These are phyloP conservation scores for Trametes meyenii DNA, from an alignment of 768 basidiomycete species.

Conservation along the genomic window DNA sequence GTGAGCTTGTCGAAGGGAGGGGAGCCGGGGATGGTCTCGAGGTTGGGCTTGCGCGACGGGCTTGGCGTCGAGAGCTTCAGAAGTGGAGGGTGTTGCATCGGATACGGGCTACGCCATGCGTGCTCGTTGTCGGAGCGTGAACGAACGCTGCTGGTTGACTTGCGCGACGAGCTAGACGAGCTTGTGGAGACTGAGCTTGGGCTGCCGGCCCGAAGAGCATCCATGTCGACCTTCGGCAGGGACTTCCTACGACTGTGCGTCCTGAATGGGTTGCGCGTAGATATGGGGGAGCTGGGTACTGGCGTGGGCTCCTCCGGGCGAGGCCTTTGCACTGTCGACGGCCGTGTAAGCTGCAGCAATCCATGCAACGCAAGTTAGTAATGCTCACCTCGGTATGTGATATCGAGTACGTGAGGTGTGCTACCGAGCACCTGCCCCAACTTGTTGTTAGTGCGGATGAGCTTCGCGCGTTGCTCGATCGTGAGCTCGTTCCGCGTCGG, in stretches of 20 bases:
- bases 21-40: conserved; percentile 27
- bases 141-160: conserved; percentile 14
- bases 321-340: not conserved
- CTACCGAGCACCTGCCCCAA: conserved; percentile 60
- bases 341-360: not conserved
- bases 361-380: not conserved
- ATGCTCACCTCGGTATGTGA: conserved; percentile 18
- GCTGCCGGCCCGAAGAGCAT: conserved; percentile 14
- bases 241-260: conserved; percentile 22
- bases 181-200: conserved; percentile 20
- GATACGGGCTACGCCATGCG: conserved; percentile 27
- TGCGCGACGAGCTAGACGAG: conserved; percentile 16
- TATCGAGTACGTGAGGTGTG: conserved; percentile 59
- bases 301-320: not conserved
- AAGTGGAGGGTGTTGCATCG: conserved; percentile 28
- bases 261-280: conserved; percentile 11
- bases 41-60: conserved; percentile 12
- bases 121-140: conserved; percentile 12
- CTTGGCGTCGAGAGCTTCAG: conserved; percentile 22
- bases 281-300: conserved; percentile 9
- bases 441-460: conserved; percentile 61
- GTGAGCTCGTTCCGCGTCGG: conserved; percentile 62
- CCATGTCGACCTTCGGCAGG: conserved; percentile 13
- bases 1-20: conserved; percentile 12
- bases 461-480: conserved; percentile 52